Evolutionary conservation across 345 rosid species (phyloP).

Genomic region (Linum tenue): DNA sequence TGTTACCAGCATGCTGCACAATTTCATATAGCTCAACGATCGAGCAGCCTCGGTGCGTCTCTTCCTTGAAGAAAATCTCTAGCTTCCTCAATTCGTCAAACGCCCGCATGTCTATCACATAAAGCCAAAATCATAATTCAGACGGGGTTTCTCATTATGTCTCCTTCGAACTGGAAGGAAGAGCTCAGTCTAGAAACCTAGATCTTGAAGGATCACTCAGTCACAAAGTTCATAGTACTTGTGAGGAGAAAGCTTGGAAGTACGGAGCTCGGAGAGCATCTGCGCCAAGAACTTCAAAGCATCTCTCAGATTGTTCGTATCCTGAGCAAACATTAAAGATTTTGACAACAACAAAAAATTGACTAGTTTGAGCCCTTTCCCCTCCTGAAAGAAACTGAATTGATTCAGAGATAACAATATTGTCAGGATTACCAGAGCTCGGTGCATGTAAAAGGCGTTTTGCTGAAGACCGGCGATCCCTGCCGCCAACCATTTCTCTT

Average conservation of each 20-base stretch:
- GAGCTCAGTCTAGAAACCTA: not conserved
- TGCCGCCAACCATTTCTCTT: conserved; percentile 96
- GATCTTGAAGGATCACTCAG: conserved; percentile 27
- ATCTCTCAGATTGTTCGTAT: conserved; percentile 88
- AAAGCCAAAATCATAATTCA: conserved; percentile 13
- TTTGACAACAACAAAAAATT: not conserved
- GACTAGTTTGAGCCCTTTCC: not conserved
- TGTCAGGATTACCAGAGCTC: conserved; percentile 63
- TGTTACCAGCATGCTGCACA: conserved; percentile 98
- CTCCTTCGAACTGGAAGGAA: not conserved
- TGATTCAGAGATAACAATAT: not conserved
- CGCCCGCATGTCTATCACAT: conserved; percentile 77
- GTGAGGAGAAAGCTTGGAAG: conserved; percentile 94
- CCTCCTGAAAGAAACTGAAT: not conserved
- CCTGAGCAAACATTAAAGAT: conserved; percentile 45
- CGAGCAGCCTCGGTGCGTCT: conserved; percentile 85
- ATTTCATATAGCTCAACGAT: conserved; percentile 91
- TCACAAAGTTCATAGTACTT: conserved; percentile 91
- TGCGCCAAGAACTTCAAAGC: conserved; percentile 97
- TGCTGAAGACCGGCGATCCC: conserved; percentile 92
- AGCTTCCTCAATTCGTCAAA: conserved; percentile 95
- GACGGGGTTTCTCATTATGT: not conserved
- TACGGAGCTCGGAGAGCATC: conserved; percentile 96
- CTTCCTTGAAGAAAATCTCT: conserved; percentile 90
- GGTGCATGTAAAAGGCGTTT: conserved; percentile 96